Percentiles rank a stretch among this genome's conserved stretches.
phyloP scores from a whole-genome alignment of 371 early-diverging fungal species.

The Sporodiniella umbellata region DNA sequence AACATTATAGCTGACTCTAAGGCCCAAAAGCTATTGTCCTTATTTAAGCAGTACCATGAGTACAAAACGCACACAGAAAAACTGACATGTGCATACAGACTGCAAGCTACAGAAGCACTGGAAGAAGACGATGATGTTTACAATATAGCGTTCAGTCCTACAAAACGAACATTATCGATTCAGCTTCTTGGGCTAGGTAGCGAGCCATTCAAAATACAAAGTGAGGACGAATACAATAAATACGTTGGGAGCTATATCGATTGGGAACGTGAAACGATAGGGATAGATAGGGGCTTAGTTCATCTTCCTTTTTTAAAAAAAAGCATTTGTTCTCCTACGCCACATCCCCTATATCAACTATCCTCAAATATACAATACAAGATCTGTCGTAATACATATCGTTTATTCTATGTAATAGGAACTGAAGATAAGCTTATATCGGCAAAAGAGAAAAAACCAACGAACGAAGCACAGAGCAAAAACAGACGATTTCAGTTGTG shows the following conservation, averaged over 20 bases:
- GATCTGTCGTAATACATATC: slow-evolving; percentile 65
- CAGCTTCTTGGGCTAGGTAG: slow-evolving; percentile 71
- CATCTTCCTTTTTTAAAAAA: slow-evolving; percentile 57
- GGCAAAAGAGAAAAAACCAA: background rate
- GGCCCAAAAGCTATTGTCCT: slow-evolving; percentile 15
- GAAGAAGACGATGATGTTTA: slow-evolving; percentile 75
- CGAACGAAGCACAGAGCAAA: background rate
- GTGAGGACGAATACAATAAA: slow-evolving; percentile 77
- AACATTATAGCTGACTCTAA: slow-evolving; percentile 20
- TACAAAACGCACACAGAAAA: slow-evolving; percentile 21
- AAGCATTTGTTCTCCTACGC: slow-evolving; percentile 21
- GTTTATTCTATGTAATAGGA: slow-evolving; percentile 27
- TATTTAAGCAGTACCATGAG: slow-evolving; percentile 23
- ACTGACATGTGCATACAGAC: slow-evolving; percentile 48
- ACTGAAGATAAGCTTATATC: slow-evolving; percentile 29
- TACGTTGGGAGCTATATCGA: slow-evolving; percentile 83
- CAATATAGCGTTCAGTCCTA: slow-evolving; percentile 65
- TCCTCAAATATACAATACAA: slow-evolving; percentile 76
- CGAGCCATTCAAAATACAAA: slow-evolving; percentile 30
- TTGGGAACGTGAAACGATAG: slow-evolving; percentile 59
- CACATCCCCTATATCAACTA: slow-evolving; percentile 30
- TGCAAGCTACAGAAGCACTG: slow-evolving; percentile 31
- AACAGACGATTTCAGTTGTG: slow-evolving; percentile 8
- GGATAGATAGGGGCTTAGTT: slow-evolving; percentile 39
- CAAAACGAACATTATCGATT: slow-evolving; percentile 59